A percentile compares a stretch with the other conserved stretches of the same genome.
These are phyloP conservation scores for Simmondsia chinensis DNA, from an alignment of 148 eudicot genomes.

Conservation along the genomic window DNA sequence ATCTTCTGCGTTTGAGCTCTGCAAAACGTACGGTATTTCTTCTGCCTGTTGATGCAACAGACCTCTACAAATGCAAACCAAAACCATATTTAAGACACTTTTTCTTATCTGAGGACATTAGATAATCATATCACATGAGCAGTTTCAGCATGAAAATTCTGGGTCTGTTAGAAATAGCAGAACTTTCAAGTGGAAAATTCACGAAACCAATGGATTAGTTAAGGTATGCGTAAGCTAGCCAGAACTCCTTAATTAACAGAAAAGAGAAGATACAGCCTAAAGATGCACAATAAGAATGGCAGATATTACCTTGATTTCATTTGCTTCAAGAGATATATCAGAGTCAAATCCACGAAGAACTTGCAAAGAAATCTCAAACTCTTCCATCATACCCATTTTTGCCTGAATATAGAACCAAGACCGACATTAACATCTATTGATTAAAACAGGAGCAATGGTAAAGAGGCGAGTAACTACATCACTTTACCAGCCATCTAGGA, in stretches of 20 bases:
- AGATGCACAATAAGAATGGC: too few species aligned
- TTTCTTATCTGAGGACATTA: not conserved
- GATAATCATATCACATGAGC: not conserved
- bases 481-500: constrained; percentile 99
- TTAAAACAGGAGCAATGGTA: too few species aligned
- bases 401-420: constrained; percentile 36
- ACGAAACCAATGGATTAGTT: too few species aligned
- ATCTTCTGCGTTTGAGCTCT: constrained; percentile 76
- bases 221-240: too few species aligned
- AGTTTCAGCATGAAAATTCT: not conserved
- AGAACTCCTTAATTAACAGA: not conserved
- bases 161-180: too few species aligned
- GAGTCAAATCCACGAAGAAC: constrained; percentile 92
- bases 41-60: constrained; percentile 77
- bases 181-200: too few species aligned
- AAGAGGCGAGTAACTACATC: too few species aligned
- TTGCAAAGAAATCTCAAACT: constrained; percentile 92
- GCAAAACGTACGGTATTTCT: constrained; percentile 64
- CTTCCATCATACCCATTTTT: constrained; percentile 90
- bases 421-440: not conserved
- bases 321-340: constrained; percentile 74
- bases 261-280: too few species aligned
- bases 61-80: constrained; percentile 38
- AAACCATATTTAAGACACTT: constrained; percentile 4
- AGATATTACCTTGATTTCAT: constrained; percentile 75